These are phyloP conservation scores for Zymoseptoria ardabiliae DNA, from an alignment of 2,329 filamentous ascomycete genomes.

Conservation along the genomic window DNA sequence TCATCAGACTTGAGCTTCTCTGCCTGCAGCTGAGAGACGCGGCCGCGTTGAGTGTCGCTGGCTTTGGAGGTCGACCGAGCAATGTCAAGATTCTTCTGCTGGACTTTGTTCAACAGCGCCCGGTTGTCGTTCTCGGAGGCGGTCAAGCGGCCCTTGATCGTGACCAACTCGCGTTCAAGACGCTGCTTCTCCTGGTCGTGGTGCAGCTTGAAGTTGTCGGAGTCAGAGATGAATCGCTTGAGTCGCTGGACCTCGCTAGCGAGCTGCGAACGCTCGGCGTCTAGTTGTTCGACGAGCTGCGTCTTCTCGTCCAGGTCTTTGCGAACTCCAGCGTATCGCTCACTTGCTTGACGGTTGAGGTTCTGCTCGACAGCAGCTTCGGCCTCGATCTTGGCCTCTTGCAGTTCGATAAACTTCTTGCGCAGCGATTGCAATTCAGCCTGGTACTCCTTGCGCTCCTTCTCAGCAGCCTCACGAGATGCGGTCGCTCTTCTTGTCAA, in stretches of 20 bases:
- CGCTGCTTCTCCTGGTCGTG: constrained; percentile 93
- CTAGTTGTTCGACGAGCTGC: constrained; percentile 67
- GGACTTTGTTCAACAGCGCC: constrained; percentile 89
- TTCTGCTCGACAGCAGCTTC: constrained; percentile 74
- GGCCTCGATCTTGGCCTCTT: constrained; percentile 76
- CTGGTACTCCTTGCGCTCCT: constrained; percentile 83
- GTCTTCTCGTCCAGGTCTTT: constrained; percentile 76
- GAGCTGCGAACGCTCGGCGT: constrained; percentile 69
- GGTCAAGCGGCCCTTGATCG: constrained; percentile 77
- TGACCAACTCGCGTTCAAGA: constrained; percentile 81
- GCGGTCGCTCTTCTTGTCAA: constrained; percentile 79
- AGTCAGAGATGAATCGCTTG: constrained; percentile 79
- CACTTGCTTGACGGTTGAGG: constrained; percentile 68
- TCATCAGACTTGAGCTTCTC: constrained; percentile 82
- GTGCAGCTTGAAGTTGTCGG: constrained; percentile 78
- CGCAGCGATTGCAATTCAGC: constrained; percentile 75
- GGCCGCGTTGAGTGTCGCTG: constrained; percentile 72
- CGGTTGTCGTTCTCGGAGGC: constrained; percentile 97
- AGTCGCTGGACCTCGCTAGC: constrained; percentile 75
- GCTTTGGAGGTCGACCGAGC: constrained; percentile 81
- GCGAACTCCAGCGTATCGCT: constrained; percentile 69
- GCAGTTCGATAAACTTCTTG: constrained; percentile 73
- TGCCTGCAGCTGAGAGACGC: constrained; percentile 66
- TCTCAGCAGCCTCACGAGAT: constrained; percentile 69
- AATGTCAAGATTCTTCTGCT: constrained; percentile 95